Evolutionary conservation across 2,329 filamentous ascomycete genomes (phyloP).

Genomic region (Tolypocladium pustulatum): DNA sequence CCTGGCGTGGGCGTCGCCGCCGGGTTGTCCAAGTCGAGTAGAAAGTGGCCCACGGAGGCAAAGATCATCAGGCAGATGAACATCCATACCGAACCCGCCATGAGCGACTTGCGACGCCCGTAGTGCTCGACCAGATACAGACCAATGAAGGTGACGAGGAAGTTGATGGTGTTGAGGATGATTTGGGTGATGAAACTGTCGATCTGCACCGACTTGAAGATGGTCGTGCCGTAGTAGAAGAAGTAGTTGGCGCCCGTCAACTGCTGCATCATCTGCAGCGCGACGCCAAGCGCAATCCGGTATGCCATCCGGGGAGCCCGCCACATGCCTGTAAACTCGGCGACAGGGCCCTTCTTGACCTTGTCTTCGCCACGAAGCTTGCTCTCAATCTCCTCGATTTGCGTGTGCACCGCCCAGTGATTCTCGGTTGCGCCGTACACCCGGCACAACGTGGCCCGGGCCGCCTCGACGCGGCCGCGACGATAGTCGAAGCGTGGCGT

Average conservation of each 20-base stretch:
- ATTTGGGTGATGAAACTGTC: constrained; percentile 58
- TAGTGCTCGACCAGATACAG: constrained; percentile 61
- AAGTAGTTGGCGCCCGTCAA: constrained; percentile 59
- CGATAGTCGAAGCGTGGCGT: constrained; percentile 42
- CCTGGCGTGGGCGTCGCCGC: constrained; percentile 31
- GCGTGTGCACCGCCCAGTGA: constrained; percentile 33
- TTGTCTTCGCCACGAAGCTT: constrained; percentile 39
- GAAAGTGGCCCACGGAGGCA: constrained; percentile 40
- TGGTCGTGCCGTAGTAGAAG: constrained; percentile 52
- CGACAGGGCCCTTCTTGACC: constrained; percentile 27
- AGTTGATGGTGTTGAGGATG: constrained; percentile 58
- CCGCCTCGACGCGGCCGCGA: constrained; percentile 33
- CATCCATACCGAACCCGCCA: constrained; percentile 52
- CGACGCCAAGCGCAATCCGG: constrained; percentile 48
- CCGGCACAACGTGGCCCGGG: constrained; percentile 34
- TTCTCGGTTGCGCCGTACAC: constrained; percentile 34
- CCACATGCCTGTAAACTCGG: constrained; percentile 48
- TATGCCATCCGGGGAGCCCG: constrained; percentile 54
- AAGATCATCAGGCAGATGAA: constrained; percentile 49
- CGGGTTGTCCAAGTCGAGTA: constrained; percentile 25
- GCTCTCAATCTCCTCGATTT: constrained; percentile 42
- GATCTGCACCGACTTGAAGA: constrained; percentile 33
- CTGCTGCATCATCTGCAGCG: constrained; percentile 56
- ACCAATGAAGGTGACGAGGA: constrained; percentile 54
- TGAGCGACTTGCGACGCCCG: constrained; percentile 53